These are phyloP conservation scores for Cymbopogon flexuosus DNA, from an alignment of 202 grass and related monocot species.

Conservation along the genomic window DNA sequence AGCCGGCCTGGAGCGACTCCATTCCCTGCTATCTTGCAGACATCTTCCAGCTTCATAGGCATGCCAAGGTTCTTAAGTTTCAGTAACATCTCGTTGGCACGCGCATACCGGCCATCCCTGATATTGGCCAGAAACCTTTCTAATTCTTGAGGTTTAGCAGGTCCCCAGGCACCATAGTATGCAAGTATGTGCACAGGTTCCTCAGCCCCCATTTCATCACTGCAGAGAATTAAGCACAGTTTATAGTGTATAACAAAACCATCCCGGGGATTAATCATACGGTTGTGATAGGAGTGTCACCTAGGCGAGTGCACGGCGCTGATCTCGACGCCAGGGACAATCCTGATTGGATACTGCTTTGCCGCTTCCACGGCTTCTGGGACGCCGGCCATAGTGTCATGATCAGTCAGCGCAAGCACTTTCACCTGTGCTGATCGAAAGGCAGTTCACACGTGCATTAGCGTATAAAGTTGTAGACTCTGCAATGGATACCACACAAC, in stretches of 20 bases:
- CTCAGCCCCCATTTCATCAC: constrained; percentile 26
- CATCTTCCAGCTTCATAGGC: constrained; percentile 58
- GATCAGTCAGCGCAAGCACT: constrained; percentile 79
- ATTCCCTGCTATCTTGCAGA: constrained; percentile 56
- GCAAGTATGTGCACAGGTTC: constrained; percentile 81
- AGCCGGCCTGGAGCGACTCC: constrained; percentile 71
- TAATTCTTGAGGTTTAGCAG: constrained; percentile 55
- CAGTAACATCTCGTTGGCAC: constrained; percentile 60
- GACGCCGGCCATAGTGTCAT: constrained; percentile 78
- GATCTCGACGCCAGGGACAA: constrained; percentile 79
- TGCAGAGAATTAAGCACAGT: not conserved
- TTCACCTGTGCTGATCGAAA: constrained; percentile 64
- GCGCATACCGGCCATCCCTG: constrained; percentile 59
- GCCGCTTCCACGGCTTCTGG: constrained; percentile 53
- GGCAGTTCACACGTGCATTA: not conserved
- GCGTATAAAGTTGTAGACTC: not conserved
- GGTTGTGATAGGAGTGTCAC: constrained; percentile 6
- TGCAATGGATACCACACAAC: not conserved
- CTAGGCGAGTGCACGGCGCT: constrained; percentile 53
- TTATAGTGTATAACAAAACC: not conserved
- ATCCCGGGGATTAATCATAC: not conserved
- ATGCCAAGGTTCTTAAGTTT: constrained; percentile 57
- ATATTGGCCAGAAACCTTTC: constrained; percentile 50
- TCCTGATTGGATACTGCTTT: constrained; percentile 46
- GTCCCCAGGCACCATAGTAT: constrained; percentile 64